Evolutionary conservation across 129 eudicot species (phyloP).

Genomic region (Lonicera japonica): DNA sequence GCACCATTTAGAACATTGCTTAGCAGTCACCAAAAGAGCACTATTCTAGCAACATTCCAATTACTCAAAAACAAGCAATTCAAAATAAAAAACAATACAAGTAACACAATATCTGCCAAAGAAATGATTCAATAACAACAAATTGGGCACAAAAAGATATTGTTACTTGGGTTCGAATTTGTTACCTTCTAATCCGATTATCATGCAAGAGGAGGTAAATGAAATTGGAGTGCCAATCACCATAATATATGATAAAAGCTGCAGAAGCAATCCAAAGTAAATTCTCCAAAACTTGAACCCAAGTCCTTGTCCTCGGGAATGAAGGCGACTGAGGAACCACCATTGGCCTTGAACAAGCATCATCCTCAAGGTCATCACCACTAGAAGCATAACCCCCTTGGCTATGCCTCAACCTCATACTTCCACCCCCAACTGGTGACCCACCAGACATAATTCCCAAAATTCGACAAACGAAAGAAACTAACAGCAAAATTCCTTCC

Average conservation of each 20-base stretch:
- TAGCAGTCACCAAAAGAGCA: too few species aligned
- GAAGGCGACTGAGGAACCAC: slow-evolving; percentile 27
- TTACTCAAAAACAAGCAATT: too few species aligned
- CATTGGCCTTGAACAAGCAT: slow-evolving; percentile 63
- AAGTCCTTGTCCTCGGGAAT: slow-evolving; percentile 43
- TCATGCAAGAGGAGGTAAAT: slow-evolving; percentile 64
- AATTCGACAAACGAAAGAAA: not conserved
- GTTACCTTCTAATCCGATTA: slow-evolving; percentile 70
- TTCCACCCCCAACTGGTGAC: slow-evolving; percentile 68
- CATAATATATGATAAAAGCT: slow-evolving; percentile 54
- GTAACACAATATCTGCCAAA: not conserved
- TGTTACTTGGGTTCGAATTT: not conserved
- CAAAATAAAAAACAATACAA: not conserved
- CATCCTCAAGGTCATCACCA: slow-evolving; percentile 90
- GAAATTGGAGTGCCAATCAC: slow-evolving; percentile 72
- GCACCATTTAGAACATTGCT: too few species aligned
- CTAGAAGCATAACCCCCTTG: slow-evolving; percentile 80
- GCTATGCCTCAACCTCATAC: slow-evolving; percentile 82
- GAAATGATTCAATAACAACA: not conserved
- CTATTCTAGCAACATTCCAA: too few species aligned
- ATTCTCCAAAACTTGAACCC: slow-evolving; percentile 74
- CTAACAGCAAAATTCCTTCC: not conserved
- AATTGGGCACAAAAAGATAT: not conserved
- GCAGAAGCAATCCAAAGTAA: slow-evolving; percentile 85
- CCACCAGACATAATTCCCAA: slow-evolving; percentile 64